Base-by-base conservation (phyloP, 2,329 filamentous ascomycete genomes). In the Colletotrichum agaves region DNA sequence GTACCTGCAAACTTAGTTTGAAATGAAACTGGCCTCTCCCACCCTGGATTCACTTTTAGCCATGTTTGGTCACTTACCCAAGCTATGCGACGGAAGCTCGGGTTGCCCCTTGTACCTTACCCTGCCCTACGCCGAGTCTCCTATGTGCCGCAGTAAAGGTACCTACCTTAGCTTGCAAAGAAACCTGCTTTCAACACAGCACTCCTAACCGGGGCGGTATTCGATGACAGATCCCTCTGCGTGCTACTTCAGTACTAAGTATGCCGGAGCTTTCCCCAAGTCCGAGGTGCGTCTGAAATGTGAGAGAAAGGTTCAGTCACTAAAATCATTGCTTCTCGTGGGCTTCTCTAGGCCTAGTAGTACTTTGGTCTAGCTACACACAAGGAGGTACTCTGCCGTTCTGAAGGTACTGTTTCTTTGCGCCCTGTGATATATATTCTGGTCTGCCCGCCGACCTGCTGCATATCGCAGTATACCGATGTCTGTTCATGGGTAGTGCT, bases 211-310 rank as follows among this genome's bases (percentile, higher is more conserved):
- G 21, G 44, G 44, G 43, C 35, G 60, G 64, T 37, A 53, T 63
- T 53, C 64, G 19, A 63, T 58, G 44, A 63, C 60, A 52, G 64
- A 67, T 67, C 52, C 64, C 64, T 37, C 53, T 63, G 60, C 52
- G 59, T 60, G n/a, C n/a, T n/a, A n/a, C n/a, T n/a, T n/a, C n/a
- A n/a, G n/a, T n/a, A n/a, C n/a, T n/a, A n/a, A n/a, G n/a, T 23
- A 13, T 31, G 27, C 57, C 58, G 49, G 49, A 46, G 37, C 52
- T 57, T 52, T 52, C 27, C 46, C 63, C 50, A 63, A 63, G 59
- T 63, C 63, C 63, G 63, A 67, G 60, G 43, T 67, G 37, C 50
- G 49, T 39, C 37, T 62, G 33, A 33, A 33, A 33, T 13, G 10
- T 13, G 35, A 13, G 35, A 37, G 35, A 37, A 13, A 37, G 7